phyloP scores from a whole-genome alignment of 495 filamentous ascomycete genomes.

The Tuber magnatum region DNA sequence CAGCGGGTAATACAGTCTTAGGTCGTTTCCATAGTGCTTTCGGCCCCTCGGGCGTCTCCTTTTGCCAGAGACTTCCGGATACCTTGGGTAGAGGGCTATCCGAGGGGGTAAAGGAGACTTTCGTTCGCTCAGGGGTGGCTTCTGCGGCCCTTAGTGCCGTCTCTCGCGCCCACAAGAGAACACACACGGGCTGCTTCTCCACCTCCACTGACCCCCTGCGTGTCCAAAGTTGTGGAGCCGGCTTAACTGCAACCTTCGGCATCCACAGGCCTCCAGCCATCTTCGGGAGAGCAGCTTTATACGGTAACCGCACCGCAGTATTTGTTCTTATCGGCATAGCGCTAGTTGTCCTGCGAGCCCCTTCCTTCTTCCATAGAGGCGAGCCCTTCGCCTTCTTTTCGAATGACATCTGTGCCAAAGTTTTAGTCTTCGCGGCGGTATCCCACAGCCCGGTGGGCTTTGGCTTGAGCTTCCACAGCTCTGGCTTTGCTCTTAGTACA shows the following conservation, averaged over 20 bases:
- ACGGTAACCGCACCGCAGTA: conserved; percentile 15
- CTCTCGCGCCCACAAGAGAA: conserved; percentile 20
- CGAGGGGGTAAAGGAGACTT: conserved; percentile 17
- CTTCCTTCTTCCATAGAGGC: conserved; percentile 31
- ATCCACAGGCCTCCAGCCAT: conserved; percentile 22
- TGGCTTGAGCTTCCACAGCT: conserved; percentile 24
- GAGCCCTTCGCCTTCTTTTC: conserved; percentile 23
- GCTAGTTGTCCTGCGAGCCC: conserved; percentile 31
- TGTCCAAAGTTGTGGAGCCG: conserved; percentile 21
- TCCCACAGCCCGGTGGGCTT: conserved; percentile 34
- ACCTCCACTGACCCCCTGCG: conserved; percentile 7
- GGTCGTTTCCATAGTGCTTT: conserved; percentile 21
- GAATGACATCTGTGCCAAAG: conserved; percentile 27
- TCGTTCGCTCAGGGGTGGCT: conserved; percentile 24
- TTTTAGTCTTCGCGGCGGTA: conserved; percentile 22
- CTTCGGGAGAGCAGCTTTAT: conserved; percentile 22
- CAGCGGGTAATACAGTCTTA: conserved; percentile 14
- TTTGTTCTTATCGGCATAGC: conserved; percentile 23
- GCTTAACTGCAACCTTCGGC: conserved; percentile 11
- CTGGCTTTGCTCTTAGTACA: conserved; percentile 15
- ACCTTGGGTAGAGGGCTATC: conserved; percentile 24
- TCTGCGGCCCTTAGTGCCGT: conserved; percentile 26
- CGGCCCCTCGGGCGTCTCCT: conserved; percentile 11
- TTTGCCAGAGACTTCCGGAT: conserved; percentile 31
- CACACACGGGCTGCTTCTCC: conserved; percentile 2